A percentile compares a stretch with the other conserved stretches of the same genome.
Conservation (phyloP, 176 grass and related monocot species). For the Oryza rufipogon region DNA sequence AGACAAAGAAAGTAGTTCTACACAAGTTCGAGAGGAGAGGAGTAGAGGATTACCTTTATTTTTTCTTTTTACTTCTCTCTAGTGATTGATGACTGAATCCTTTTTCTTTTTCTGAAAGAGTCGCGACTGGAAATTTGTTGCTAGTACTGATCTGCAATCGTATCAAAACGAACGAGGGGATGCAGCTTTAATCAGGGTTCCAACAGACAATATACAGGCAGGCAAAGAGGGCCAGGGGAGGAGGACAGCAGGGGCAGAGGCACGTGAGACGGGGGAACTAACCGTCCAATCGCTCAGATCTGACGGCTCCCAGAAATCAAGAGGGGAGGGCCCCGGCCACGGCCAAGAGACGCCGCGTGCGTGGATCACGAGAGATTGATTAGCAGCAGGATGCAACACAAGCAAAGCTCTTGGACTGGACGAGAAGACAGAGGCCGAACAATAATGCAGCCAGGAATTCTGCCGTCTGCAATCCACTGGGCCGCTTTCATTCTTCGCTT, state of each 20-base stretch:
- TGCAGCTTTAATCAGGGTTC: constrained; percentile 45
- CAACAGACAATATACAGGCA: background rate
- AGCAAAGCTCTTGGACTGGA: background rate
- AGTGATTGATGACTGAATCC: background rate
- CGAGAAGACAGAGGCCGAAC: constrained; percentile 24
- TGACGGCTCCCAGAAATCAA: constrained; percentile 49
- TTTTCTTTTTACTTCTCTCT: background rate
- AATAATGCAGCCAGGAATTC: constrained; percentile 27
- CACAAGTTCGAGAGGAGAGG: background rate
- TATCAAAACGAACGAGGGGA: constrained; percentile 10
- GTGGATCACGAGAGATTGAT: constrained; percentile 16
- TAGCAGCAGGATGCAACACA: background rate
- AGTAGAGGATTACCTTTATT: background rate
- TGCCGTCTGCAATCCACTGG: background rate
- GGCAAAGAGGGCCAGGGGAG: background rate
- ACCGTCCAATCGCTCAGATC: constrained; percentile 50
- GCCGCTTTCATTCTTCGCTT: background rate
- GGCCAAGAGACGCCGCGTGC: background rate
- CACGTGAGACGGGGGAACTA: constrained; percentile 47
- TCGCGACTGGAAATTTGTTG: background rate
- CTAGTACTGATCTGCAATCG: constrained; percentile 14
- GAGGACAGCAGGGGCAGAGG: constrained; percentile 31
- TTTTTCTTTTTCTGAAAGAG: background rate
- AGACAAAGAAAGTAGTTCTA: background rate
- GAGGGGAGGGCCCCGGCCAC: background rate